Evolutionary conservation across 306 rosid species (phyloP), one percentile per base, ranked within the genome.

Genomic region (Cotoneaster glaucophyllus): DNA sequence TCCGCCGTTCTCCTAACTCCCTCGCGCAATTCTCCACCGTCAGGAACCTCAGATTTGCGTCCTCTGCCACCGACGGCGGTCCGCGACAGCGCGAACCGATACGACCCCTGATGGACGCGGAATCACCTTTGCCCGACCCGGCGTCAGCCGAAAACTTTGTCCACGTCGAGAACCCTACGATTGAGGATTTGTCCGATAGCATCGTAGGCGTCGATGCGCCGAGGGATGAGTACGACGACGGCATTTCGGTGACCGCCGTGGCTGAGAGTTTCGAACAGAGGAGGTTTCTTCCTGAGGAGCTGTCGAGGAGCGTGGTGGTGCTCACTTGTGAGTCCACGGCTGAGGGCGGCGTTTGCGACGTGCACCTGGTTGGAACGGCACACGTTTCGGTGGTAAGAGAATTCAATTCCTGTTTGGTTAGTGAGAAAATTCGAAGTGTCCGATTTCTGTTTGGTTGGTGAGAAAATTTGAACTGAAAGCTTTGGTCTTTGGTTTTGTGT

Each of bases 351-450:
- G 83, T 90, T 58, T 95, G 99, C 71, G 86, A 95, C 17, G 99
- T 95, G 11, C 86, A 89, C 79, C 34, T 95, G 67, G 96, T 95
- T 28, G 99, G 99, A 68, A 92, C 97, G 24, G 97, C 97, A 57
- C 99, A 95, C 62, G 97, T 95, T 45, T 95, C 99, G 5, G 81
- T 77, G 93, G 99, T 95, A 83, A 76, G 29, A 19, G 25, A 71
- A 1, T 52, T 66, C 13, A 19, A 48, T 43, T 39, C 11, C 2
- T 34, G 65, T 77, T 85, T 24, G 50, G 34, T 77, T 54, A 45
- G 61, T 53, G 32, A 45, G 48, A 34, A 67, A 73, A 50, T 79
- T 74, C 28, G 61, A 14, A 31, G 13, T 58, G 28, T 66, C 21
- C 17, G 3, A 14, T 61, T 24, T 61, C 13, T 17, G 65, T 8